These are phyloP conservation scores for Tagetes erecta DNA, from an alignment of 129 eudicot genomes.

Conservation along the genomic window DNA sequence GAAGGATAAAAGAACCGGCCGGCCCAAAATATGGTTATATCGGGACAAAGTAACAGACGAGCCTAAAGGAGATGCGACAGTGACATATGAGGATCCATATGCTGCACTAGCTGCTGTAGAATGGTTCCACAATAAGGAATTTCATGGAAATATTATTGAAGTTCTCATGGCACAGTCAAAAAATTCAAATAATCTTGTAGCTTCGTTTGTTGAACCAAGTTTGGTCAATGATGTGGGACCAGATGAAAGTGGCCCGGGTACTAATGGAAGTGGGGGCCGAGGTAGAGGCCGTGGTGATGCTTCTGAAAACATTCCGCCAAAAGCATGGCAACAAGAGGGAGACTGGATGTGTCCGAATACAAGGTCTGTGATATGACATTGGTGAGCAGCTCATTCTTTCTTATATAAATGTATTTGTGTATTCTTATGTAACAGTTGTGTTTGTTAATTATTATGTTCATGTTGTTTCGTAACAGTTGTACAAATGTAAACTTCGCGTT, in stretches of 20 bases:
- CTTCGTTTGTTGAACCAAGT: slow-evolving; percentile 46
- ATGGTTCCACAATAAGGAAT: slow-evolving; percentile 92
- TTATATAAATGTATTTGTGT: slow-evolving; percentile 27
- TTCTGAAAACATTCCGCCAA: slow-evolving; percentile 52
- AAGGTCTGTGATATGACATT: slow-evolving; percentile 99
- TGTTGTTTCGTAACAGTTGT: slow-evolving; percentile 59
- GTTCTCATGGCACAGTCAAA: slow-evolving; percentile 91
- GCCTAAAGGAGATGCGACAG: slow-evolving; percentile 97
- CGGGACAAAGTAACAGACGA: slow-evolving; percentile 81
- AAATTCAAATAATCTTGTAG: slow-evolving; percentile 34
- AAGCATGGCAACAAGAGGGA: slow-evolving; percentile 98
- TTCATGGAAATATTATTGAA: slow-evolving; percentile 73
- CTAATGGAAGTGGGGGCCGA: slow-evolving; percentile 55
- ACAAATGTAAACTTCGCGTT: slow-evolving; percentile 89
- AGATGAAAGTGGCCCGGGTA: slow-evolving; percentile 45
- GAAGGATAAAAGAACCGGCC: slow-evolving; percentile 92
- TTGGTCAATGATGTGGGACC: slow-evolving; percentile 34
- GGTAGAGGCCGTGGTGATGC: slow-evolving; percentile 90
- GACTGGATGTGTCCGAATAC: slow-evolving; percentile 98
- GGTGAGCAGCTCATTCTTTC: slow-evolving; percentile 98
- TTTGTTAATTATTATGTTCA: not conserved
- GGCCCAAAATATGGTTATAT: slow-evolving; percentile 90
- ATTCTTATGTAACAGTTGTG: not conserved
- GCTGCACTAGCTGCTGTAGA: slow-evolving; percentile 99
- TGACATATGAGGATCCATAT: slow-evolving; percentile 96